Evolutionary conservation across 805 yeast genomes (phyloP), one percentile per base, ranked within the genome.

Genomic region (Debaryomyces maramus): DNA sequence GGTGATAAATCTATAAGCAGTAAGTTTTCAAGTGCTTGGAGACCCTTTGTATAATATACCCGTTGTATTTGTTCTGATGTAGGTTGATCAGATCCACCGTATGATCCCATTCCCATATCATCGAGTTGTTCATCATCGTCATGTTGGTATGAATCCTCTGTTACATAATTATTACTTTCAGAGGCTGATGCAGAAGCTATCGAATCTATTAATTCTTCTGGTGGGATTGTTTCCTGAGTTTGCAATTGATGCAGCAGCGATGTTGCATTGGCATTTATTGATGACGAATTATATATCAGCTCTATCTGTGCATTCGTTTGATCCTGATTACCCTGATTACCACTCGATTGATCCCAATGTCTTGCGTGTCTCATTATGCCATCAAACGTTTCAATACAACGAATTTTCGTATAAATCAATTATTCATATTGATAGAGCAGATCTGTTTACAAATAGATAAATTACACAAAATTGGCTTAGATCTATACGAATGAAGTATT

Each of bases 1-100:
- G 82, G 79, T 1, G 96, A 88, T 7, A 91, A 73, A 55, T 93
- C 97, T 0, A 79, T 68, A 13, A 87, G 58, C 9, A 85, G 88
- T 21, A 67, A 53, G 9, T 64, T 57, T 42, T 84, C 89, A 40
- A 82, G 58, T 34, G 75, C 78, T 39, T 72, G 71, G 3, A 82
- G 58, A 0, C 85, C 87, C 47, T 55, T 60, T 2, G 55, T 36
- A 39, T 70, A 70, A 49, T 65, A 70, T 1, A 63, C 63, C n/a
- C 61, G 43, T 43, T 68, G 74, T 0, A 66, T 53, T 40, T 67
- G 71, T 43, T 70, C 75, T 28, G 65, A 44, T 14, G 66, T 59
- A 2, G 72, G 72, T 38, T 66, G 70, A 8, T 57, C 61, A 19
- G 37, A 37, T 22, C 47, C 44, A 14, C 47, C 36, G 34, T 29